These are phyloP conservation scores for Geosiphon pyriformis DNA, from an alignment of 192 early-diverging fungal species.

Conservation along the genomic window DNA sequence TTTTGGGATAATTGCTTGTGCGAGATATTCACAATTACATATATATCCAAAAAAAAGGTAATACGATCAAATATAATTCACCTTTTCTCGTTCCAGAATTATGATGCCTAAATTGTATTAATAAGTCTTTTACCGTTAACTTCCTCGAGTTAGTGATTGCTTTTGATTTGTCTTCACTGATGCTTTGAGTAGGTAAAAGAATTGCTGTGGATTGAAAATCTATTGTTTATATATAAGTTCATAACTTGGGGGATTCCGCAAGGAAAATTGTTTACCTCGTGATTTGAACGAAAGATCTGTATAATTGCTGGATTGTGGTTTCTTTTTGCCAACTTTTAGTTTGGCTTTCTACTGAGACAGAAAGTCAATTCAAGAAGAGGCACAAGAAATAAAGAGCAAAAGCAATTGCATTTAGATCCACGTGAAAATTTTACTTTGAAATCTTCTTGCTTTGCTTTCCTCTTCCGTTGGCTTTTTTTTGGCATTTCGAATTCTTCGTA, in stretches of 20 bases:
- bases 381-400: neutral
- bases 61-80: too few relatives aligned
- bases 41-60: too few relatives aligned
- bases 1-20: too few relatives aligned
- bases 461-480: slow-evolving; percentile 19
- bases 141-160: slow-evolving; percentile 72
- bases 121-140: slow-evolving; percentile 66
- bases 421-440: slow-evolving; percentile 17
- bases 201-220: slow-evolving; percentile 49
- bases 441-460: slow-evolving; percentile 12
- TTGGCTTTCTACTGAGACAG: slow-evolving; percentile 65
- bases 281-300: slow-evolving; percentile 83
- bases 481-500: too few relatives aligned
- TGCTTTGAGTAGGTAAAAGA: slow-evolving; percentile 72
- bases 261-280: slow-evolving; percentile 51
- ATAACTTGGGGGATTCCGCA: too few relatives aligned
- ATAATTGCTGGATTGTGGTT: slow-evolving; percentile 64
- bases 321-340: slow-evolving; percentile 88
- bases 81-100: slow-evolving; percentile 54
- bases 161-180: slow-evolving; percentile 67
- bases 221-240: neutral
- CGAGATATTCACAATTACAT: too few relatives aligned
- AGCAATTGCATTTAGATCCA: slow-evolving; percentile 4
- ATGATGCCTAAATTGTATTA: slow-evolving; percentile 74
- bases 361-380: neutral